Percentiles rank a stretch among this genome's conserved stretches.
These are phyloP conservation scores for Knufia fluminis DNA, from an alignment of 2,329 filamentous ascomycete genomes.

Conservation along the genomic window DNA sequence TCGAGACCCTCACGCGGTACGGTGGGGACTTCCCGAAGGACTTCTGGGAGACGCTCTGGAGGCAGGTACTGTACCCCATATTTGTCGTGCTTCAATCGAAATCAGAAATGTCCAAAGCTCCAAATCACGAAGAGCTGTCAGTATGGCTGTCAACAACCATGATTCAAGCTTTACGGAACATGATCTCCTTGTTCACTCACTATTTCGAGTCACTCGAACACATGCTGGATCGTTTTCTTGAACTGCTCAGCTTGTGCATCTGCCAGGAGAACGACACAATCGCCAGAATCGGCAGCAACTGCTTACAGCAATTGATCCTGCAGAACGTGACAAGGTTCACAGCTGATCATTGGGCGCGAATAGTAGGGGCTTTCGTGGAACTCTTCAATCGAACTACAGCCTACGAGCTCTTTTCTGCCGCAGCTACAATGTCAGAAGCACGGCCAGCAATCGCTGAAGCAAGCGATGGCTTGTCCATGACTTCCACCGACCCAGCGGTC, in stretches of 20 bases:
- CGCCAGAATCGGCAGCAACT: constrained; percentile 95
- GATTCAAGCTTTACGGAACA: constrained; percentile 95
- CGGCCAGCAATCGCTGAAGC: constrained; percentile 18
- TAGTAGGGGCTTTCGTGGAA: constrained; percentile 91
- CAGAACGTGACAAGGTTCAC: constrained; percentile 93
- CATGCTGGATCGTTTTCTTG: constrained; percentile 96
- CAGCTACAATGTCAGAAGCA: constrained; percentile 39
- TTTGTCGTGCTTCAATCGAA: constrained; percentile 96
- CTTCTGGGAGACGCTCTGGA: constrained; percentile 98
- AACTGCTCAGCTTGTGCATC: constrained; percentile 88
- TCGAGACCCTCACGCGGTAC: constrained; percentile 82
- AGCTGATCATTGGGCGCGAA: constrained; percentile 80
- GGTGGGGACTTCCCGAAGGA: constrained; percentile 84
- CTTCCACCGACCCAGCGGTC: constrained; percentile 20
- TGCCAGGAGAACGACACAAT: constrained; percentile 99
- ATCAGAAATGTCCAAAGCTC: constrained; percentile 89
- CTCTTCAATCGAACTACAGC: constrained; percentile 92
- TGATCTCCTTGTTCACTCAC: constrained; percentile 98
- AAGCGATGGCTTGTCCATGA: constrained; percentile 20
- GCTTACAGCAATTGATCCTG: constrained; percentile 87
- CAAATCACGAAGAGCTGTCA: constrained; percentile 92
- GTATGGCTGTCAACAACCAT: constrained; percentile 99
- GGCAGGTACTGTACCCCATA: constrained; percentile 92
- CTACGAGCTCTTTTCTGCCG: constrained; percentile 88
- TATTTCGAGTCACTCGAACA: constrained; percentile 95